Percentiles rank a stretch among this genome's conserved stretches.
phyloP scores from a whole-genome alignment of 2,329 filamentous ascomycete species.

The Daldinia eschscholtzii region DNA sequence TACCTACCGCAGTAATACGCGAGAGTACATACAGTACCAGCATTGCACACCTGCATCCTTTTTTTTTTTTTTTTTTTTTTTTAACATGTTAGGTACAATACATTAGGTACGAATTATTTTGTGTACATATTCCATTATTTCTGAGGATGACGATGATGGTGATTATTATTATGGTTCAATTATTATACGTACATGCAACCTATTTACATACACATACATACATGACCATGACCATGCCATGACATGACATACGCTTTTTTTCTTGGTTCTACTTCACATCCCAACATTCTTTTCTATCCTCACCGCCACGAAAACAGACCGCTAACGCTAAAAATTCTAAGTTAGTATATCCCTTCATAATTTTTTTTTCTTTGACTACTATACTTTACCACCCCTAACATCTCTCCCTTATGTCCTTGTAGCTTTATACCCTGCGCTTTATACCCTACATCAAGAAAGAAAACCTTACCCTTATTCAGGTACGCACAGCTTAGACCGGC shows the following conservation, averaged over 20 bases:
- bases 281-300: slow-evolving; percentile 10
- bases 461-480: slow-evolving; percentile 8
- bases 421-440: slow-evolving; percentile 16
- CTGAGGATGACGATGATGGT: neutral
- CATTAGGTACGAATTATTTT: too few species aligned
- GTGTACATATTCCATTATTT: neutral
- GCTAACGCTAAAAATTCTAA: slow-evolving; percentile 13
- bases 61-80: too few species aligned
- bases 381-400: neutral
- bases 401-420: slow-evolving; percentile 7
- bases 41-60: neutral
- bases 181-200: neutral
- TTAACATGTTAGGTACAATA: neutral
- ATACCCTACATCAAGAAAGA: neutral
- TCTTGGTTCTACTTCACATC: neutral
- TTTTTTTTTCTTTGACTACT: slow-evolving; percentile 12
- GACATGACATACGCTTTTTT: neutral
- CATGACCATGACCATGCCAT: neutral
- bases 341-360: slow-evolving; percentile 18
- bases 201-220: neutral
- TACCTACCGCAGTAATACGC: neutral
- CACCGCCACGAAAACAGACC: slow-evolving; percentile 36
- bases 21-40: neutral
- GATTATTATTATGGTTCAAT: neutral
- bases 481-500: slow-evolving; percentile 16